phyloP scores from a whole-genome alignment of 2,329 filamentous ascomycete genomes.

The Botryosphaeria dothidea region DNA sequence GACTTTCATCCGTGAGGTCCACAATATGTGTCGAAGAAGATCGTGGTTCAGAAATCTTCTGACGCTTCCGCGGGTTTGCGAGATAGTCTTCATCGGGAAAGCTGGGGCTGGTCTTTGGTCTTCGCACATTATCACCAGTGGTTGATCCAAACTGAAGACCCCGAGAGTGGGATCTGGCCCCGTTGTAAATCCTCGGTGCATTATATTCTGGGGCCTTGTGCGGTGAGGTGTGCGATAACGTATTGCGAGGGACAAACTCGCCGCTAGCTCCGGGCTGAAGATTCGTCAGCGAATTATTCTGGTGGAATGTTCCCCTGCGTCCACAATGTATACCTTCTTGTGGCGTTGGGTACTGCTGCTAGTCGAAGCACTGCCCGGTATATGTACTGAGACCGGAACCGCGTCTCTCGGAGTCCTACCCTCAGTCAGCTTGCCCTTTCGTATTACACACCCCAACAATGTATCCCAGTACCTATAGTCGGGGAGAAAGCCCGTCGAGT shows the following conservation, averaged over 20 bases:
- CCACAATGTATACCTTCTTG: background rate
- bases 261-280: background rate
- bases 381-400: background rate
- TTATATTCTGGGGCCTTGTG: background rate
- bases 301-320: background rate
- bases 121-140: background rate
- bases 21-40: background rate
- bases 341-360: background rate
- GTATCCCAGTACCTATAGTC: background rate
- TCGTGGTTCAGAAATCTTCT: background rate
- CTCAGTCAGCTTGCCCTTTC: background rate
- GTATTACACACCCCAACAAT: no score
- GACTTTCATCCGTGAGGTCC: background rate
- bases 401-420: background rate
- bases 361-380: background rate
- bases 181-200: background rate
- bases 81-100: background rate
- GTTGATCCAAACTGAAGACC: background rate
- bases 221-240: background rate
- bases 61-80: background rate
- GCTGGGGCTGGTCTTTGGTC: background rate
- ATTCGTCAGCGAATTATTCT: background rate
- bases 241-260: background rate
- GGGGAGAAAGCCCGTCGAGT: background rate
- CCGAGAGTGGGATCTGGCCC: background rate